A percentile compares a stretch with the other conserved stretches of the same genome.
Evolutionary conservation across 257 asterid species (phyloP).

Genomic region (Phtheirospermum japonicum): DNA sequence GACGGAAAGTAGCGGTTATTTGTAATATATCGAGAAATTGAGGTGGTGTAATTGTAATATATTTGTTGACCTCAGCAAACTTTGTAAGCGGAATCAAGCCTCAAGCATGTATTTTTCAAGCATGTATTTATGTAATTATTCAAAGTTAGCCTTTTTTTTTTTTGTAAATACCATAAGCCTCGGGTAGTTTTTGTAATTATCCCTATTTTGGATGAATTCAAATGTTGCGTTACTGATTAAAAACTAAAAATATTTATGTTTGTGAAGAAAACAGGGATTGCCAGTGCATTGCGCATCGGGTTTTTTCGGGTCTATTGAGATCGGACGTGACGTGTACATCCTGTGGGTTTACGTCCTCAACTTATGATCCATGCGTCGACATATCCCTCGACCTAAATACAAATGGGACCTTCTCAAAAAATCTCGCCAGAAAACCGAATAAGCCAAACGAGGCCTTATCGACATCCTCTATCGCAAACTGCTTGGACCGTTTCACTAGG

Average conservation of each 20-base stretch:
- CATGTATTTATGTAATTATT: no score
- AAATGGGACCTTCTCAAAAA: constrained; percentile 18
- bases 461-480: constrained; percentile 43
- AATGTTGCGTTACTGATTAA: background rate
- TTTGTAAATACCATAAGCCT: background rate
- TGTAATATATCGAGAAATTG: no score
- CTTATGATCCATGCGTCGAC: constrained; percentile 71
- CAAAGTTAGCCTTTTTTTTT: no score
- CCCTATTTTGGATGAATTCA: background rate
- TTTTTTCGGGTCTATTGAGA: constrained; percentile 64
- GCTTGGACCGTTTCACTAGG: constrained; percentile 66
- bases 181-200: no score
- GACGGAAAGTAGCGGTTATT: no score
- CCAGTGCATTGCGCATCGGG: constrained; percentile 64
- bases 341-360: constrained; percentile 74
- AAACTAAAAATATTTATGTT: constrained; percentile 7
- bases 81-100: no score
- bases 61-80: no score
- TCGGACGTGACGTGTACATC: constrained; percentile 73
- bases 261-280: constrained; percentile 58
- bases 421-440: constrained; percentile 26
- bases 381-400: constrained; percentile 58
- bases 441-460: constrained; percentile 37
- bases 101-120: no score
- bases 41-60: no score